Percentiles rank a stretch among this genome's conserved stretches.
Evolutionary conservation across 1,139 yeast species (phyloP).

Genomic region (Yamadazyma taylorii): DNA sequence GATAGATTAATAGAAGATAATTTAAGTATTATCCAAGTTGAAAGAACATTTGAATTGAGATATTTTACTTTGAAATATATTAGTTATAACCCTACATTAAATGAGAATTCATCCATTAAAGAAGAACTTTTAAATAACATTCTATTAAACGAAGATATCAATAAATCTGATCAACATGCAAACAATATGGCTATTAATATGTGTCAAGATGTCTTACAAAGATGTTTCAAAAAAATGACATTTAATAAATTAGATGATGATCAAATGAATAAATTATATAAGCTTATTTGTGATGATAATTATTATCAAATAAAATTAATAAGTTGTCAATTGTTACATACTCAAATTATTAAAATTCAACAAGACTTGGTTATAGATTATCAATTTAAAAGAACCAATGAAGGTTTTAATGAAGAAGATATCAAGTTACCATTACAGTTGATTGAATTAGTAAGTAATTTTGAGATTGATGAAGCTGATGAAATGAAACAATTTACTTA

Average conservation of each 20-base stretch:
- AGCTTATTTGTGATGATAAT: conserved; percentile 19
- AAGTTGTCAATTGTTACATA: conserved; percentile 35
- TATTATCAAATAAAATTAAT: conserved; percentile 30
- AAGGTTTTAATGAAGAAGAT: conserved; percentile 18
- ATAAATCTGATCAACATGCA: conserved; percentile 13
- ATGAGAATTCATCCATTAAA: conserved; percentile 4
- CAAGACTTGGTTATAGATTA: conserved; percentile 62
- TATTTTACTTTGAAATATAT: conserved; percentile 50
- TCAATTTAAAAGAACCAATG: conserved; percentile 44
- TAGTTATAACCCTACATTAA: conserved; percentile 16
- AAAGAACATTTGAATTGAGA: conserved; percentile 40
- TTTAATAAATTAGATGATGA: conserved; percentile 6
- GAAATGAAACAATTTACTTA: conserved; percentile 29
- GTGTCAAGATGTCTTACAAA: conserved; percentile 32
- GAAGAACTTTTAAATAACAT: conserved; percentile 39
- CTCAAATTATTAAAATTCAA: conserved; percentile 39
- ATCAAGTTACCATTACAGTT: conserved; percentile 39
- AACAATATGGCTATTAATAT: conserved; percentile 34
- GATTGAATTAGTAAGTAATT: conserved; percentile 20
- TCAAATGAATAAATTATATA: conserved; percentile 18
- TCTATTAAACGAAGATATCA: conserved; percentile 27
- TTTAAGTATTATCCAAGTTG: conserved; percentile 42
- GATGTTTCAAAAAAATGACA: conserved; percentile 21
- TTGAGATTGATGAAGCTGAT: conserved; percentile 25
- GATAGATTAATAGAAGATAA: conserved; percentile 51